Base-by-base conservation (phyloP, 768 basidiomycete genomes). In the Hirschioporus abietinus region DNA sequence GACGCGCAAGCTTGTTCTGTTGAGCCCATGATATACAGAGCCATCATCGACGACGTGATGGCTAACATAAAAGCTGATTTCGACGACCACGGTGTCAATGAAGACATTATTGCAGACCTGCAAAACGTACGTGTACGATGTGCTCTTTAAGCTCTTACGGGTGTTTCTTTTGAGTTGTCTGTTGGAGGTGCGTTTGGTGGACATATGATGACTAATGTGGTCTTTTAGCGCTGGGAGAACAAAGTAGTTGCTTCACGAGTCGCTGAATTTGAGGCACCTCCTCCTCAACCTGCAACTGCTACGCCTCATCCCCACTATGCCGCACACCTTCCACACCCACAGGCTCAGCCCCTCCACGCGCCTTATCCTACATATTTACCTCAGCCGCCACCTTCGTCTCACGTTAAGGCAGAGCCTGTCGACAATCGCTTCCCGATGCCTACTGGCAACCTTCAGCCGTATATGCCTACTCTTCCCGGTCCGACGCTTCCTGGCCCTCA, bases 41-140 rank as follows among this genome's bases (percentile, higher is more conserved):
- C 87, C 67, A 91, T 99, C 78, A 98, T 99, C 79, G 95, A 97
- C 87, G 95, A 98, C 79, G 96, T 99, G 71, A 91, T 99, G 72
- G 78, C 80, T 35, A 82, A 84, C 71, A 92, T 96, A 81, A 93
- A 92, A 80, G 81, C 87, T 77, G 96, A 98, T 76, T 99, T 99
- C 79, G 96, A 99, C 76, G 95, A 96, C 75, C 95, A 92, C 73
- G 97, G 97, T 68, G 91, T 99, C 69, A 84, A 88, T 75, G 91
- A 98, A 76, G 93, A 95, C 23, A 90, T 99, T 66, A 82, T 98
- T 61, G 88, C 88, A 71, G 90, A 93, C 63, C 81, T 99, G 66
- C 93, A 96, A 79, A 86, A 87, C 70, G 96, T 96, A 52, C 42
- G 80, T 84, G 91, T 86, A 66, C 65, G 42, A 67, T 52, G 8